A percentile compares a stretch with the other conserved stretches of the same genome.
Evolutionary conservation across 1,139 yeast genomes (phyloP).

Genomic region (Kodamaea derodonti): DNA sequence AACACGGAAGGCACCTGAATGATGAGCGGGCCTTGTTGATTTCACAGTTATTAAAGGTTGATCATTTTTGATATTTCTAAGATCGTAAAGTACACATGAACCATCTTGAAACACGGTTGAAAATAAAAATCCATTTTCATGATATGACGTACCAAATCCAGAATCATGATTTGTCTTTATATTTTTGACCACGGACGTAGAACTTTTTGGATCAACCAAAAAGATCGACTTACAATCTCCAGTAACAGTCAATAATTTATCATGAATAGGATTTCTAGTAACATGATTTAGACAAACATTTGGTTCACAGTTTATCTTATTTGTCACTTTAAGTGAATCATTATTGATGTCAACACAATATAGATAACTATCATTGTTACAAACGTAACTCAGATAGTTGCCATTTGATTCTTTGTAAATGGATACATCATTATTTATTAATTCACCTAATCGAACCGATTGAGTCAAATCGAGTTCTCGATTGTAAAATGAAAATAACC

Average conservation of each 20-base stretch:
- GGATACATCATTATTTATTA: constrained; percentile 80
- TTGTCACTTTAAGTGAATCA: constrained; percentile 36
- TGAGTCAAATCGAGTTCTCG: constrained; percentile 42
- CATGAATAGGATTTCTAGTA: constrained; percentile 26
- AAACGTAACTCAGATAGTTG: constrained; percentile 56
- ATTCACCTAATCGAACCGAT: constrained; percentile 66
- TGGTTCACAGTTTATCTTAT: constrained; percentile 33
- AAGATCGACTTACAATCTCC: constrained; percentile 41
- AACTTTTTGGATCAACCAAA: constrained; percentile 31
- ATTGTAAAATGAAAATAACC: constrained; percentile 58
- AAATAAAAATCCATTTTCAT: constrained; percentile 66
- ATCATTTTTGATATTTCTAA: constrained; percentile 47
- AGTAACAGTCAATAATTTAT: constrained; percentile 34
- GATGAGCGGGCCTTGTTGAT: constrained; percentile 61
- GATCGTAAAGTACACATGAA: constrained; percentile 68
- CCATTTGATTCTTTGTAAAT: constrained; percentile 39
- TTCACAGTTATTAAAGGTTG: constrained; percentile 51
- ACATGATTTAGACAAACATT: constrained; percentile 42
- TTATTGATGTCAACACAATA: constrained; percentile 56
- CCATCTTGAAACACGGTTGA: constrained; percentile 88
- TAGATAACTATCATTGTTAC: constrained; percentile 76
- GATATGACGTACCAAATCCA: constrained; percentile 82
- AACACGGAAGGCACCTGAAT: constrained; percentile 58
- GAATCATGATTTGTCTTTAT: constrained; percentile 63
- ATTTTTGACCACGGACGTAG: constrained; percentile 17